phyloP scores from a whole-genome alignment of 345 rosid species.

The Gossypium ekmanianum region DNA sequence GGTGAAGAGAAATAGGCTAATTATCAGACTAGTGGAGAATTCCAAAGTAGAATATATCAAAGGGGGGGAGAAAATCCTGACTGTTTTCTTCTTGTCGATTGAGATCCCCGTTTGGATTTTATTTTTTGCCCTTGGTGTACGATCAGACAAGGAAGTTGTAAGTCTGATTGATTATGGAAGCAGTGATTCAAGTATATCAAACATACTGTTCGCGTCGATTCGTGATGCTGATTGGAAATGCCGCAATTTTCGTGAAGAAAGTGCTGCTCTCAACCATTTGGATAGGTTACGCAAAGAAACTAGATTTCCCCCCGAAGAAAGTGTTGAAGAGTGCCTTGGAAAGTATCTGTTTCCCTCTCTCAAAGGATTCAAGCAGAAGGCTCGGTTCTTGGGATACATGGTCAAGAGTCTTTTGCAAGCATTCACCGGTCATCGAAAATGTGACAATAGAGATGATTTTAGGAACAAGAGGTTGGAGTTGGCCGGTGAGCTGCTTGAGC shows the following conservation, averaged over 20 bases:
- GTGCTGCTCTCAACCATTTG: conserved; percentile 39
- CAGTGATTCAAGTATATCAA: conserved; percentile 50
- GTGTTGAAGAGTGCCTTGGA: conserved; percentile 52
- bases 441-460: conserved; percentile 79
- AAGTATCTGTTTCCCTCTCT: conserved; percentile 66
- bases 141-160: conserved; percentile 65
- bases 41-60: conserved; percentile 40
- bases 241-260: conserved; percentile 44
- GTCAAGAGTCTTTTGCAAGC: conserved; percentile 76
- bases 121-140: conserved; percentile 78
- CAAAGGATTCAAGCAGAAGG: conserved; percentile 53
- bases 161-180: conserved; percentile 53
- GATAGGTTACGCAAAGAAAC: conserved; percentile 41
- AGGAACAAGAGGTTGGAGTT: conserved; percentile 84
- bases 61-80: conserved; percentile 65
- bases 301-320: conserved; percentile 70
- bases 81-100: conserved; percentile 67
- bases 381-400: conserved; percentile 87
- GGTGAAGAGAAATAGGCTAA: conserved; percentile 57
- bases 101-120: conserved; percentile 79
- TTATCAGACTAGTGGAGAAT: conserved; percentile 48
- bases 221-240: conserved; percentile 62
- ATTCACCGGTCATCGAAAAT: conserved; percentile 61
- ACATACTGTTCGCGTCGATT: conserved; percentile 60
- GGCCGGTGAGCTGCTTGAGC: conserved; percentile 81